Conservation (phyloP, 2,329 filamentous ascomycete species). For the Esteya vermicola region DNA sequence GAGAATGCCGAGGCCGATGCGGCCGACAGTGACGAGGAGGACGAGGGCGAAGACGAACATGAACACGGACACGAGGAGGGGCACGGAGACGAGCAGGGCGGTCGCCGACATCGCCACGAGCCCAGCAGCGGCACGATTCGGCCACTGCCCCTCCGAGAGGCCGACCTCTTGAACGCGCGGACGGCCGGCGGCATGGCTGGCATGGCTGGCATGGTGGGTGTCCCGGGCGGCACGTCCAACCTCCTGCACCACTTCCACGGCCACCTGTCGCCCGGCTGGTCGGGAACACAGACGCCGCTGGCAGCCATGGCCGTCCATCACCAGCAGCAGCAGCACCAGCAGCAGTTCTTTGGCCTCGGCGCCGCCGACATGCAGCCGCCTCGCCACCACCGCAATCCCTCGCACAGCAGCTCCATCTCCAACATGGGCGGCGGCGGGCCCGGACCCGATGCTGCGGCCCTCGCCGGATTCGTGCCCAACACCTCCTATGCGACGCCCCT, state of each 20-base stretch:
- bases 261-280: slow-evolving; percentile 55
- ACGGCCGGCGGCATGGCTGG: slow-evolving; percentile 35
- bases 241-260: slow-evolving; percentile 66
- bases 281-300: slow-evolving; percentile 64
- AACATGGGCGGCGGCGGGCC: slow-evolving; percentile 13
- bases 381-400: slow-evolving; percentile 15
- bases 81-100: slow-evolving; percentile 12
- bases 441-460: background rate
- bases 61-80: slow-evolving; percentile 16
- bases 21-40: slow-evolving; percentile 31
- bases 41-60: slow-evolving; percentile 14
- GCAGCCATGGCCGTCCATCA: slow-evolving; percentile 62
- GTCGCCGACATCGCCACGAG: slow-evolving; percentile 15
- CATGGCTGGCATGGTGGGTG: no score
- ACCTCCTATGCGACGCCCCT: background rate
- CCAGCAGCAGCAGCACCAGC: background rate
- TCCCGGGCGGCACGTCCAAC: slow-evolving; percentile 60
- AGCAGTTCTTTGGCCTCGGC: background rate
- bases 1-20: slow-evolving; percentile 53
- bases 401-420: slow-evolving; percentile 18
- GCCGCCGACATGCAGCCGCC: slow-evolving; percentile 1
- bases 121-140: slow-evolving; percentile 11
- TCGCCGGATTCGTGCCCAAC: background rate
- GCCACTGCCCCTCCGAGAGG: slow-evolving; percentile 35
- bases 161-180: slow-evolving; percentile 48